Percentiles rank a stretch among this genome's conserved stretches.
These are phyloP conservation scores for Pyropia haitanensis DNA, from an alignment of 23 red algal species.

Conservation along the genomic window DNA sequence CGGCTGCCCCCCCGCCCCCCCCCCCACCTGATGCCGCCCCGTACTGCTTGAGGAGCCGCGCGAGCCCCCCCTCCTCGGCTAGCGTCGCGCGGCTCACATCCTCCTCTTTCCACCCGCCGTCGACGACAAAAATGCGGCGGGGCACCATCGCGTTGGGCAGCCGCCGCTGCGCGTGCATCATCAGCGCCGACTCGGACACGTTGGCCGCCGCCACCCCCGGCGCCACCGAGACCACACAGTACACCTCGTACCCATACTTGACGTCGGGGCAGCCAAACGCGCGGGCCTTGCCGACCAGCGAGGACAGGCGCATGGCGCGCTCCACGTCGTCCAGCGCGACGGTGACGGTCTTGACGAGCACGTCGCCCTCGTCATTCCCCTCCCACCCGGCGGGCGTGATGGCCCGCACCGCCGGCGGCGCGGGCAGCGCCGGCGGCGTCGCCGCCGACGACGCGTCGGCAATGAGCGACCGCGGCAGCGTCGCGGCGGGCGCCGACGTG, in stretches of 20 bases:
- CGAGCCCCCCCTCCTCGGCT: too few relatives aligned
- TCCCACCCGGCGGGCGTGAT: conserved; percentile 21
- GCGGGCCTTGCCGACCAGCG: conserved; percentile 36
- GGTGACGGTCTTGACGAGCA: conserved; percentile 54
- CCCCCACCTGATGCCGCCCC: too few relatives aligned
- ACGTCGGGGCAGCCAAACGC: conserved; percentile 55
- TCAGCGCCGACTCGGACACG: conserved; percentile 48
- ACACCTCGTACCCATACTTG: conserved; percentile 67
- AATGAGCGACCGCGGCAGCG: conserved; percentile 16
- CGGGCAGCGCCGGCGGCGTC: conserved; percentile 2
- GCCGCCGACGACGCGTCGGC: conserved; percentile 20
- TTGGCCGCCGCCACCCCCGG: conserved; percentile 21
- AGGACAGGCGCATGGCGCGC: conserved; percentile 13
- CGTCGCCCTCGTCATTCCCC: conserved; percentile 33
- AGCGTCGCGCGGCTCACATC: too few relatives aligned
- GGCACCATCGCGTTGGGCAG: conserved; percentile 40
- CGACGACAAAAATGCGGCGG: conserved; percentile 38
- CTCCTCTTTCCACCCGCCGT: not conserved
- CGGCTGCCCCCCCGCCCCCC: too few relatives aligned
- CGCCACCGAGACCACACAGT: conserved; percentile 17
- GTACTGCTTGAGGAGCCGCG: too few relatives aligned
- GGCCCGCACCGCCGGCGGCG: conserved; percentile 12
- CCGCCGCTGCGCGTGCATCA: conserved; percentile 60
- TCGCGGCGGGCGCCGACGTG: conserved; percentile 8
- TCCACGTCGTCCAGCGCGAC: conserved; percentile 62